phyloP scores from a whole-genome alignment of 495 filamentous ascomycete genomes.

The Tetracladium marchalianum region DNA sequence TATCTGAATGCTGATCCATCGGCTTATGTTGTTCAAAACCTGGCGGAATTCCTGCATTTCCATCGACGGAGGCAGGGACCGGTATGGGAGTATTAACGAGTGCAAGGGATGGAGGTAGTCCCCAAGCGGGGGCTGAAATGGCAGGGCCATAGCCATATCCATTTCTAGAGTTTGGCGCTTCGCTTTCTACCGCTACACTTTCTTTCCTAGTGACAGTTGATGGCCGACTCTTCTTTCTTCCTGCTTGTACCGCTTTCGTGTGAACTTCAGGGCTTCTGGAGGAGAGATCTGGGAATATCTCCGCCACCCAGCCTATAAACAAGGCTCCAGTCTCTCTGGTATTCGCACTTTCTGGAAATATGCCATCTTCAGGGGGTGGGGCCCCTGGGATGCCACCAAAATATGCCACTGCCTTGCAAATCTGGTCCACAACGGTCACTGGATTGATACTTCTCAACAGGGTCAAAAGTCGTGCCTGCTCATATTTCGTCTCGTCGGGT shows the following conservation, averaged over 20 bases:
- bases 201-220: neutral
- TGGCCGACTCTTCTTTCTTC: neutral
- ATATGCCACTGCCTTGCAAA: slow-evolving; percentile 47
- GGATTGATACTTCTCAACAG: slow-evolving; percentile 41
- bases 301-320: slow-evolving; percentile 47
- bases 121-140: slow-evolving; percentile 18
- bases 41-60: neutral
- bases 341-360: slow-evolving; percentile 43
- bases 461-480: slow-evolving; percentile 44
- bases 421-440: slow-evolving; percentile 42
- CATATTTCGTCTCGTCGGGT: slow-evolving; percentile 39
- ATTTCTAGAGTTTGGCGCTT: slow-evolving; percentile 18
- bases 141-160: slow-evolving; percentile 20
- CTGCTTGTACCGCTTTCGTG: slow-evolving; percentile 4
- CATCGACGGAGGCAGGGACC: slow-evolving; percentile 2
- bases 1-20: neutral
- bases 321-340: slow-evolving; percentile 42
- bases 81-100: slow-evolving; percentile 9
- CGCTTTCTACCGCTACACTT: neutral
- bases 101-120: slow-evolving; percentile 14
- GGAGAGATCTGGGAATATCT: slow-evolving; percentile 41
- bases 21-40: slow-evolving; percentile 7
- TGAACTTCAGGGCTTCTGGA: slow-evolving; percentile 16
- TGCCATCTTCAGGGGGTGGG: slow-evolving; percentile 38
- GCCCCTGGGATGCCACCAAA: slow-evolving; percentile 48